A percentile compares a stretch with the other conserved stretches of the same genome.
Conservation (phyloP, 345 rosid genomes). For the Rhizophora apiculata region DNA sequence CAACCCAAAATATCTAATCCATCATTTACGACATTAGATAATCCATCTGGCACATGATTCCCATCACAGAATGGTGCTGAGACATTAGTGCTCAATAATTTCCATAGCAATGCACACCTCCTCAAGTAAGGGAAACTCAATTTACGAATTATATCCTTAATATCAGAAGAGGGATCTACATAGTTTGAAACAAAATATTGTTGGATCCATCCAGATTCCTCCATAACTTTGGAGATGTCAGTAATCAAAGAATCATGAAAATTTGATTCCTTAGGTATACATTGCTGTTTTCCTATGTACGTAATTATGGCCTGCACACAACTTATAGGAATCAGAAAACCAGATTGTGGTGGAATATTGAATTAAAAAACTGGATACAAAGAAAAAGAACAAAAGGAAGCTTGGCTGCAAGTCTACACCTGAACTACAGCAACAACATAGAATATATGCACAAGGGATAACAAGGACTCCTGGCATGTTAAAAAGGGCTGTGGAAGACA, state of each 20-base stretch:
- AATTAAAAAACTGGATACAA: background rate
- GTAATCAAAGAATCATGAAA: conserved; percentile 45
- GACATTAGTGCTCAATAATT: conserved; percentile 51
- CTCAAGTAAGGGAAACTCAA: conserved; percentile 78
- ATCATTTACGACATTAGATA: conserved; percentile 32
- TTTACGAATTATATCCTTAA: conserved; percentile 50
- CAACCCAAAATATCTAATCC: conserved; percentile 34
- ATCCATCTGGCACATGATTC: conserved; percentile 32
- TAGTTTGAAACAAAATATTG: conserved; percentile 50
- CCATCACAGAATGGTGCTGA: conserved; percentile 47
- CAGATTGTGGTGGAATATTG: background rate
- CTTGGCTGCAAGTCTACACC: conserved; percentile 43
- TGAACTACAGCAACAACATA: conserved; percentile 66
- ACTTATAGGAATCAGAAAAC: conserved; percentile 24
- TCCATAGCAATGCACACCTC: conserved; percentile 94
- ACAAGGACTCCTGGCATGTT: conserved; percentile 65
- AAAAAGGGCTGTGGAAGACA: conserved; percentile 89
- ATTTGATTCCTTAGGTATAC: conserved; percentile 27
- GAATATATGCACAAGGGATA: conserved; percentile 82
- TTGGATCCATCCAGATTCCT: conserved; percentile 42
- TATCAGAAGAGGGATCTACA: conserved; percentile 44
- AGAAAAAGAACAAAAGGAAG: conserved; percentile 8
- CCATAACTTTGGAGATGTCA: conserved; percentile 50
- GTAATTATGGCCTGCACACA: conserved; percentile 68
- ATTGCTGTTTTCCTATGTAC: conserved; percentile 36